A percentile compares a stretch with the other conserved stretches of the same genome.
Conservation (phyloP, 805 yeast genomes). For the Nadsonia fulvescens region DNA sequence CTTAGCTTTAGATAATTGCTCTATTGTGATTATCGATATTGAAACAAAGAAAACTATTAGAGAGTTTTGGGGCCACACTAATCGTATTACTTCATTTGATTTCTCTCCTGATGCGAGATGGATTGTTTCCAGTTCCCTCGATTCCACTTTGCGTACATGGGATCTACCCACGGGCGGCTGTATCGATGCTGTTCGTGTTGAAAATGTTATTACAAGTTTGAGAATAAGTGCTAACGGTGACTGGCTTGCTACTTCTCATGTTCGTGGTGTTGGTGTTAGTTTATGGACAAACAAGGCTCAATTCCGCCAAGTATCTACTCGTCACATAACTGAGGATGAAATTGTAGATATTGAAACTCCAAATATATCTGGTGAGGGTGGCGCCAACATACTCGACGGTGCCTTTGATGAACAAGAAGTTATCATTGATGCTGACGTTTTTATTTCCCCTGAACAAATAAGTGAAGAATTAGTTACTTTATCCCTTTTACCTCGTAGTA, state of each 20-base stretch:
- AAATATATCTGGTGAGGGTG: slow-evolving; percentile 63
- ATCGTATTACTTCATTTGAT: slow-evolving; percentile 72
- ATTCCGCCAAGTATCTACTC: slow-evolving; percentile 53
- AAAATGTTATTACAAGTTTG: slow-evolving; percentile 63
- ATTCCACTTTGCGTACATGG: slow-evolving; percentile 86
- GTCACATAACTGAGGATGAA: slow-evolving; percentile 60
- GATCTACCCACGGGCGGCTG: slow-evolving; percentile 94
- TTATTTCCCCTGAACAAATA: slow-evolving; percentile 36
- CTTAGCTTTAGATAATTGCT: slow-evolving; percentile 67
- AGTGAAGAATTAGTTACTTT: slow-evolving; percentile 48
- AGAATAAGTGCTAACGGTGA: slow-evolving; percentile 80
- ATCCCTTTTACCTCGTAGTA: slow-evolving; percentile 57
- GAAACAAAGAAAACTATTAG: slow-evolving; percentile 71
- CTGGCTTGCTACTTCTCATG: slow-evolving; percentile 82
- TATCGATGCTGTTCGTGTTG: slow-evolving; percentile 72
- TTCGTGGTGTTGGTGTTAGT: slow-evolving; percentile 71
- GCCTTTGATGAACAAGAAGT: slow-evolving; percentile 34
- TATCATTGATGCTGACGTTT: slow-evolving; percentile 18
- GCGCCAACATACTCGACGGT: slow-evolving; percentile 53
- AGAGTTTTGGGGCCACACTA: slow-evolving; percentile 75
- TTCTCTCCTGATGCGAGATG: slow-evolving; percentile 93
- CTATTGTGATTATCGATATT: slow-evolving; percentile 68
- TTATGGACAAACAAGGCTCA: slow-evolving; percentile 88
- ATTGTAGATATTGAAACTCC: slow-evolving; percentile 33
- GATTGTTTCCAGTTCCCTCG: slow-evolving; percentile 71